Percentiles rank a stretch among this genome's conserved stretches.
Evolutionary conservation across 73 alveolate genomes (phyloP).

Genomic region (Paramecium octaurelia): DNA sequence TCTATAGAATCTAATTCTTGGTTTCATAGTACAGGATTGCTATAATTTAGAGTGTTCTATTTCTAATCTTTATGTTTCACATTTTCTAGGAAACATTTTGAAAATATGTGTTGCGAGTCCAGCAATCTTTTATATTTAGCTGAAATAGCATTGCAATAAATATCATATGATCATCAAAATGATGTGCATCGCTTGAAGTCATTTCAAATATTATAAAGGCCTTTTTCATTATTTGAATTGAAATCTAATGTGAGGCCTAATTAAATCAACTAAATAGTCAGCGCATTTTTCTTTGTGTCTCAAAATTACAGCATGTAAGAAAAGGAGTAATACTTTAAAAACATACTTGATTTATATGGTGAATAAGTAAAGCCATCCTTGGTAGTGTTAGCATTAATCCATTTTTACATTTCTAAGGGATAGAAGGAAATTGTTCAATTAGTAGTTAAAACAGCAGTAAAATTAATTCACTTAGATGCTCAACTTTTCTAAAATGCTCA

Average conservation of each 20-base stretch:
- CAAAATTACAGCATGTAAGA: not conserved
- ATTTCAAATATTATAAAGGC: not conserved
- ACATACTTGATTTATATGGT: not conserved
- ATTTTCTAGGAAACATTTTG: not conserved
- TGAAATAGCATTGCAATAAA: not conserved
- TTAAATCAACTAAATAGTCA: not conserved
- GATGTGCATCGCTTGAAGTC: not conserved
- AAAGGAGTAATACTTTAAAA: not conserved
- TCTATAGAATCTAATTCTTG: constrained; percentile 18
- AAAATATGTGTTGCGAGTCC: not conserved
- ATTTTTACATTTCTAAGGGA: not conserved
- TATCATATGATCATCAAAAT: not conserved
- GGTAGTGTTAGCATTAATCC: not conserved
- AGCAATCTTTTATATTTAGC: not conserved
- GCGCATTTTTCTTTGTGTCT: not conserved
- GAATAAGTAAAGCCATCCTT: not conserved
- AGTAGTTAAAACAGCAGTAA: not conserved
- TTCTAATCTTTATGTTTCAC: not conserved
- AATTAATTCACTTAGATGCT: not conserved
- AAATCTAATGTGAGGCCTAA: not conserved
- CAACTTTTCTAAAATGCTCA: not conserved
- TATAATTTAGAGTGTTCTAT: not conserved
- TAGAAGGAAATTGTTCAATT: not conserved
- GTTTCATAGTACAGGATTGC: not conserved
- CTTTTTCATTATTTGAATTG: not conserved